A percentile compares a stretch with the other conserved stretches of the same genome.
Evolutionary conservation across 176 grass and related monocot species (phyloP).

Genomic region (Aegilops sharonensis): DNA sequence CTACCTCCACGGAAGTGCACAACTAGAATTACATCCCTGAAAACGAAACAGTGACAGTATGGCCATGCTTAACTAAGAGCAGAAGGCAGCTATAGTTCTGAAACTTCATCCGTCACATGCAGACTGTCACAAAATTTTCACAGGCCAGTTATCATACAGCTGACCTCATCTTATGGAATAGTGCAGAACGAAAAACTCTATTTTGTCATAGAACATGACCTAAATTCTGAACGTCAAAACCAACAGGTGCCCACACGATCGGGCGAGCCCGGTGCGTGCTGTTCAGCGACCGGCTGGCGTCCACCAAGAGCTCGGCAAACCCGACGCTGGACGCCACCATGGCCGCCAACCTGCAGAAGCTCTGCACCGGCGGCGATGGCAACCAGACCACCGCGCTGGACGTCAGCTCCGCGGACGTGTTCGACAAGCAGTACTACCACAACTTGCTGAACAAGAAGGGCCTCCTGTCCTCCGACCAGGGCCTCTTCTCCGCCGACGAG

Average conservation of each 20-base stretch:
- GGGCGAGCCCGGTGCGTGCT: slow-evolving; percentile 55
- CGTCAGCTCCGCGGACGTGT: slow-evolving; percentile 43
- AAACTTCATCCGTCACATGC: neutral
- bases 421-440: slow-evolving; percentile 84
- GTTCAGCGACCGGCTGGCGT: slow-evolving; percentile 53
- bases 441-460: slow-evolving; percentile 63
- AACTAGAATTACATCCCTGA: neutral
- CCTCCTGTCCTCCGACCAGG: slow-evolving; percentile 85
- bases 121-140: neutral
- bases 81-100: neutral
- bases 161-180: neutral
- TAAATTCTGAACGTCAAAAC: neutral
- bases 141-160: neutral
- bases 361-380: slow-evolving; percentile 63
- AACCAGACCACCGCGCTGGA: slow-evolving; percentile 66
- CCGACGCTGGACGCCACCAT: slow-evolving; percentile 62
- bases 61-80: neutral
- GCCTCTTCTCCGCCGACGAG: slow-evolving; percentile 66
- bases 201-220: neutral
- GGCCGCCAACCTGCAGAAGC: slow-evolving; percentile 41
- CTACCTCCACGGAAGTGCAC: neutral
- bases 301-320: slow-evolving; percentile 17
- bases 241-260: slow-evolving; percentile 72
- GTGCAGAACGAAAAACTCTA: too few relatives aligned
- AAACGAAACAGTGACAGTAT: too few relatives aligned